phyloP scores from a whole-genome alignment of 1,139 yeast species.

The Debaryomyces subglobosus region DNA sequence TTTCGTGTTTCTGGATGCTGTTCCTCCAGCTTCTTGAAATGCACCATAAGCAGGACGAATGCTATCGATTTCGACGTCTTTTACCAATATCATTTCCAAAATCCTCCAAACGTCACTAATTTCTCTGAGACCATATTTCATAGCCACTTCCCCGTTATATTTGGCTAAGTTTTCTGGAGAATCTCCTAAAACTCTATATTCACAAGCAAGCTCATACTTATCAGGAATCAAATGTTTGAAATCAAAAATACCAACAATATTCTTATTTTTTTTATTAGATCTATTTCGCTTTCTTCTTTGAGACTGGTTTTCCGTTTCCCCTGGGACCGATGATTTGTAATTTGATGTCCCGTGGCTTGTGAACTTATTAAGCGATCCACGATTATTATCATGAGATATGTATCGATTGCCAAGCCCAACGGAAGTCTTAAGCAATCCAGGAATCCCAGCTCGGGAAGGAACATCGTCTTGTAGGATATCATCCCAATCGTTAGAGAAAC shows the following conservation, averaged over 20 bases:
- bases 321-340: conserved; percentile 31
- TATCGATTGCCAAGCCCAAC: conserved; percentile 44
- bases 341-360: conserved; percentile 32
- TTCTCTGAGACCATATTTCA: conserved; percentile 59
- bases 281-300: conserved; percentile 19
- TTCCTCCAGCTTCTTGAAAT: background rate
- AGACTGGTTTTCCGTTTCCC: conserved; percentile 16
- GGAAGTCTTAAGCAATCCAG: conserved; percentile 46
- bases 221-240: conserved; percentile 76
- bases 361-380: conserved; percentile 25
- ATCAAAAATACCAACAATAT: conserved; percentile 65
- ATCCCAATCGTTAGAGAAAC: conserved; percentile 56
- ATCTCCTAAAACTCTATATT: conserved; percentile 71
- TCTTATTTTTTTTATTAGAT: conserved; percentile 36
- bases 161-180: conserved; percentile 65
- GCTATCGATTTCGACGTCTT: conserved; percentile 26
- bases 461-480: conserved; percentile 50
- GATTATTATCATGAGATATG: conserved; percentile 20
- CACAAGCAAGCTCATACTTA: conserved; percentile 73
- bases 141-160: conserved; percentile 76
- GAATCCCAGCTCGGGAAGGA: conserved; percentile 46
- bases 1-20: background rate
- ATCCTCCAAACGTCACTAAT: conserved; percentile 80
- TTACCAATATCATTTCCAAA: conserved; percentile 48
- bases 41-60: conserved; percentile 15